Evolutionary conservation across 2,329 filamentous ascomycete species (phyloP).

Genomic region (Fusarium chlamydosporum): DNA sequence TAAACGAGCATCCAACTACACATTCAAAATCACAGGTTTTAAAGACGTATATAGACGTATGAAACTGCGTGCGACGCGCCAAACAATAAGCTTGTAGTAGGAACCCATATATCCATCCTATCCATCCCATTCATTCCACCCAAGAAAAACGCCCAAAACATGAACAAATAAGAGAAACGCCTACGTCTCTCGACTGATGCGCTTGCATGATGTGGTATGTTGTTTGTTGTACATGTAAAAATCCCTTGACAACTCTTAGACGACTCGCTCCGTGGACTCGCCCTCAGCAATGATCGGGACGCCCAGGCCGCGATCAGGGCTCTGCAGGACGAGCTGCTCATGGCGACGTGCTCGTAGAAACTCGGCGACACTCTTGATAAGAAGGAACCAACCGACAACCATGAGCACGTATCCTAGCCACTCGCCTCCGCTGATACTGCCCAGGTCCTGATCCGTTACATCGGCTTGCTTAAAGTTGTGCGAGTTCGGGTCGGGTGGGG

Average conservation of each 20-base stretch:
- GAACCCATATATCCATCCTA: constrained; percentile 35
- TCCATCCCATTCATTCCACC: constrained; percentile 20
- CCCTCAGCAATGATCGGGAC: constrained; percentile 89
- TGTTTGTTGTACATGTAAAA: constrained; percentile 42
- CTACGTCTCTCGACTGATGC: constrained; percentile 37
- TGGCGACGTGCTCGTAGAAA: constrained; percentile 90
- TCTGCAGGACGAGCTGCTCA: constrained; percentile 93
- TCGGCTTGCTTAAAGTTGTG: constrained; percentile 86
- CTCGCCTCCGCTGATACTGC: constrained; percentile 78
- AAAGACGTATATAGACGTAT: constrained; percentile 38
- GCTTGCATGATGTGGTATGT: constrained; percentile 30
- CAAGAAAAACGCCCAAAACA: constrained; percentile 40
- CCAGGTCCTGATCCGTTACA: constrained; percentile 66
- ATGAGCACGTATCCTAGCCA: constrained; percentile 94
- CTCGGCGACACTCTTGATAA: constrained; percentile 93
- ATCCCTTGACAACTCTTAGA: constrained; percentile 60
- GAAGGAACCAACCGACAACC: constrained; percentile 98
- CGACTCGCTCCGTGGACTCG: constrained; percentile 82
- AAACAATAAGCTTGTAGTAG: constrained; percentile 44
- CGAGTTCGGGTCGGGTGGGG: constrained; percentile 87
- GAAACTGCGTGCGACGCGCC: constrained; percentile 47
- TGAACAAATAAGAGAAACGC: constrained; percentile 31
- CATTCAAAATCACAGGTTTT: constrained; percentile 30
- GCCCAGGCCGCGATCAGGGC: constrained; percentile 87
- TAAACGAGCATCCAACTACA: not conserved